Conservation (phyloP, 768 basidiomycete species). For the Nidularia pulvinata region DNA sequence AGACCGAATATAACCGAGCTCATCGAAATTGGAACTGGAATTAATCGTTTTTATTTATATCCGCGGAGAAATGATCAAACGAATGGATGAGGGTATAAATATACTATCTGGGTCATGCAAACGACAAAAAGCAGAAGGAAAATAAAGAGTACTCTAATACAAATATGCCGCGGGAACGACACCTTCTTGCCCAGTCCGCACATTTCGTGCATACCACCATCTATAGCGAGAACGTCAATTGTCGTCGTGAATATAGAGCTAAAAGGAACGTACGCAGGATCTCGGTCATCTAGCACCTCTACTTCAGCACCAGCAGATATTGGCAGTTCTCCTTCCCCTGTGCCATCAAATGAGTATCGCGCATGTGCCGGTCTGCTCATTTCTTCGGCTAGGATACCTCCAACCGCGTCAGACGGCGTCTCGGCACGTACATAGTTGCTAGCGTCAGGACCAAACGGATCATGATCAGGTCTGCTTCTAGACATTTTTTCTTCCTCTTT, state of each 20-base stretch:
- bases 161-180: conserved; percentile 92
- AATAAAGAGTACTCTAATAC: conserved; percentile 54
- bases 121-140: conserved; percentile 23
- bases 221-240: too few relatives aligned
- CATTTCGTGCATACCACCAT: conserved; percentile 94
- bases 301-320: conserved; percentile 70
- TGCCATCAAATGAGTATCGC: conserved; percentile 80
- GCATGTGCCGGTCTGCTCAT: conserved; percentile 76
- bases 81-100: background rate
- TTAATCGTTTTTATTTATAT: too few relatives aligned
- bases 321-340: conserved; percentile 76
- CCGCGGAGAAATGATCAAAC: too few relatives aligned
- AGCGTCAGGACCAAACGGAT: conserved; percentile 73
- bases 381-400: conserved; percentile 65
- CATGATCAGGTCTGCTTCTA: conserved; percentile 33
- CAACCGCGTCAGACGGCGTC: conserved; percentile 76
- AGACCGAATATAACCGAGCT: too few relatives aligned
- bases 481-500: conserved; percentile 58
- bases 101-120: conserved; percentile 1
- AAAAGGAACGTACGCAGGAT: conserved; percentile 61
- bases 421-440: conserved; percentile 81
- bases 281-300: conserved; percentile 78
- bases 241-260: conserved; percentile 1
- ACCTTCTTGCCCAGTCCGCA: conserved; percentile 79
- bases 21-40: too few relatives aligned